Evolutionary conservation across 2,329 filamentous ascomycete species (phyloP).

Genomic region (Dothiorella sarmentorum): DNA sequence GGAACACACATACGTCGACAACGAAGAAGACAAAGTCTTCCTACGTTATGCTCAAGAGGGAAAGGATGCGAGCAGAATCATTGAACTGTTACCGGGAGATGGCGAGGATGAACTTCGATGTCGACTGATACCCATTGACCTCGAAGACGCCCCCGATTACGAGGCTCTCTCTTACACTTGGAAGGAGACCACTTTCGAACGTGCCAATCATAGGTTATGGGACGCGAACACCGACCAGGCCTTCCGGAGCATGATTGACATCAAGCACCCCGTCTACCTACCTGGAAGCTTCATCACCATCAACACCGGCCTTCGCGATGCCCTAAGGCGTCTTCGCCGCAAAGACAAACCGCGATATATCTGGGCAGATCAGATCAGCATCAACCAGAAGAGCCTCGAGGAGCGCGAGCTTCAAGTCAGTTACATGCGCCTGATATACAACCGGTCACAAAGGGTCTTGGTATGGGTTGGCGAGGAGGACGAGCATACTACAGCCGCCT

Average conservation of each 20-base stretch:
- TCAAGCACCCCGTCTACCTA: background rate
- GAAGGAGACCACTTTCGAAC: background rate
- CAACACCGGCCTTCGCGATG: background rate
- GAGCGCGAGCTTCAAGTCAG: conserved; percentile 17
- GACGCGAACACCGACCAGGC: background rate
- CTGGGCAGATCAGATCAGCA: conserved; percentile 19
- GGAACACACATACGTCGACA: background rate
- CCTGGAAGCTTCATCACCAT: background rate
- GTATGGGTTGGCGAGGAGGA: conserved; percentile 18
- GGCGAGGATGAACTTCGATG: conserved; percentile 13
- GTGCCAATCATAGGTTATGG: background rate
- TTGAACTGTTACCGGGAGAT: background rate
- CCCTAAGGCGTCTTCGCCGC: background rate
- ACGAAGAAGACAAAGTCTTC: background rate
- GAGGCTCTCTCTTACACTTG: conserved; percentile 25
- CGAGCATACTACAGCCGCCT: background rate
- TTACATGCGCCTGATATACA: conserved; percentile 12
- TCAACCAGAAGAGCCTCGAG: conserved; percentile 13
- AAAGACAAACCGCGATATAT: background rate
- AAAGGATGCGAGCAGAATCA: background rate
- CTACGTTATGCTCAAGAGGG: background rate
- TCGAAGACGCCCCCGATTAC: conserved; percentile 19
- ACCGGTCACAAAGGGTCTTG: conserved; percentile 4
- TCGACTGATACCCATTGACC: conserved; percentile 11
- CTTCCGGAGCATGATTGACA: background rate